phyloP scores from a whole-genome alignment of 83 land plant species.

The Picea mariana region DNA sequence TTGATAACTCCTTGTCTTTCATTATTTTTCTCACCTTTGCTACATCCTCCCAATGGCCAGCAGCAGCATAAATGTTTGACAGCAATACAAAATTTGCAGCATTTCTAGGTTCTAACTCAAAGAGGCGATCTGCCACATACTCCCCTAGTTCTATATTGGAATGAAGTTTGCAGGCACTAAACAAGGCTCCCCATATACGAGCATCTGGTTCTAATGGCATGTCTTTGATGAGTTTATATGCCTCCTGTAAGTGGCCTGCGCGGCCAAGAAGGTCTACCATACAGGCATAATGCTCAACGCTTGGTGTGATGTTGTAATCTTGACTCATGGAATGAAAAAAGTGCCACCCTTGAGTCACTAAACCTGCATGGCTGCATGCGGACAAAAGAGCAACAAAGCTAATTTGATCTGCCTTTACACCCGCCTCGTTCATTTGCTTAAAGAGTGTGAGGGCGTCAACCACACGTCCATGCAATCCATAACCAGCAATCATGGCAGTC shows the following conservation, averaged over 20 bases:
- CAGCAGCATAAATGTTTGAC: conserved; percentile 38
- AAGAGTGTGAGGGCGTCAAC: conserved; percentile 43
- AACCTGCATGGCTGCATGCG: conserved; percentile 61
- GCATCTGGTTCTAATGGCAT: conserved; percentile 28
- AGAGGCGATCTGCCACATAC: conserved; percentile 34
- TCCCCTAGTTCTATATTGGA: conserved; percentile 27
- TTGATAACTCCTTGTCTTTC: conserved; percentile 29
- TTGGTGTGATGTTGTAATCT: conserved; percentile 31
- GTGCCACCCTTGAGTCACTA: conserved; percentile 40
- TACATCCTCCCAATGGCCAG: conserved; percentile 33
- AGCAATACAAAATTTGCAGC: conserved; percentile 38
- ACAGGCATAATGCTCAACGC: conserved; percentile 41
- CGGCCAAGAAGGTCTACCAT: conserved; percentile 46
- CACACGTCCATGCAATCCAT: conserved; percentile 27
- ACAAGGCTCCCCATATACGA: conserved; percentile 47
- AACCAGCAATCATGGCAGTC: conserved; percentile 59
- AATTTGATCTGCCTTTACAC: conserved; percentile 34
- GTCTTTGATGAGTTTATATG: conserved; percentile 20
- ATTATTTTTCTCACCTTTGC: conserved; percentile 29
- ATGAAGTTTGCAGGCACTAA: conserved; percentile 35
- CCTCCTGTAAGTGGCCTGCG: conserved; percentile 31
- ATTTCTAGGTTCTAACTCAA: conserved; percentile 45
- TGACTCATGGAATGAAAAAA: conserved; percentile 43
- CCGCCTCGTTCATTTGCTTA: conserved; percentile 35
- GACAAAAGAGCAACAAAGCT: conserved; percentile 47